Base-by-base conservation (phyloP, 352 stramenopile genomes). In the Phytopythium delawarense region DNA sequence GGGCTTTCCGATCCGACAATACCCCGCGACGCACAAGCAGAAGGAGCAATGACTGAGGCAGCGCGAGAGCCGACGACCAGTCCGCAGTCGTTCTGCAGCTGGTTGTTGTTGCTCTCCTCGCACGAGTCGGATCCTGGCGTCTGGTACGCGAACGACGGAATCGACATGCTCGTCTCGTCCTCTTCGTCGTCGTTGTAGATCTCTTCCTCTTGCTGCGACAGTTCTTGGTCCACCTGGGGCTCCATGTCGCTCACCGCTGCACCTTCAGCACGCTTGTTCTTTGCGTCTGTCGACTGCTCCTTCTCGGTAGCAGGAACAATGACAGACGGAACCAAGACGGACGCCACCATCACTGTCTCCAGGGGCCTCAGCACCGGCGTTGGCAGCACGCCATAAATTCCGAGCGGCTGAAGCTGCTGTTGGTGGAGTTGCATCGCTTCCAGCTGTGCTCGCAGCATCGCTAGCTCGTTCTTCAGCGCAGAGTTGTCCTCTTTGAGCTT, bases 401-500 rank as follows among this genome's bases (percentile, higher is more conserved):
- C 34, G 2, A 58, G 23, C 2, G 21, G n/a, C 32, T 57, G 32
- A 0, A 32, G 8, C 56, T 62, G 56, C 56, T 62, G 56, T 30
- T 62, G 56, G 4, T 54, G 45, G 3, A 45, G 35, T 59, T 80
- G 58, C 68, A 92, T 81, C 6, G 65, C 62, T 34, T 79, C 71
- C 48, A 92, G 70, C 51, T 88, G 71, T 44, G 81, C 76, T 53
- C 79, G 78, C 42, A 92, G 66, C 62, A 71, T 64, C 53, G 76
- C 71, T 28, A 92, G 53, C 58, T 89, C 79, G 49, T 73, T 71
- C 67, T 91, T 89, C 2, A 92, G 65, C 28, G 87, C 76, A 23
- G 81, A 69, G 55, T 94, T 94, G 60, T 92, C 83, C 34, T 89
- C 65, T 48, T 88, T 80, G 37, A 94, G 73, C 64, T 89, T 91